phyloP scores from a whole-genome alignment of 768 basidiomycete species.

The Crepidotus variabilis region DNA sequence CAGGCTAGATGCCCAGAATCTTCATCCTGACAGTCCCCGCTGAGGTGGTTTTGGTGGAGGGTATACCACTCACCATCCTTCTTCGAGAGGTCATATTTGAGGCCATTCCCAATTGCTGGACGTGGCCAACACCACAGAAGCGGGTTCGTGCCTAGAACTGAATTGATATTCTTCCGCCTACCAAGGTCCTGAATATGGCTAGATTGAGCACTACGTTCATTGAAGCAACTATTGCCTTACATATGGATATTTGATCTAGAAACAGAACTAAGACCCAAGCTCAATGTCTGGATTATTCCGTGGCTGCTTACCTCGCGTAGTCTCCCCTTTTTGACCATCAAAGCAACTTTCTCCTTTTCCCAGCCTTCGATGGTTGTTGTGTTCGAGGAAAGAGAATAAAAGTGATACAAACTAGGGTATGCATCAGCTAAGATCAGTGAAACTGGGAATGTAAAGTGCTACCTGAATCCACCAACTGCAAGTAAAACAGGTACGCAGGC shows the following conservation, averaged over 20 bases:
- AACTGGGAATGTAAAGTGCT: conserved; percentile 6
- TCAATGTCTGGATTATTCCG: not conserved
- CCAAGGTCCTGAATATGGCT: conserved; percentile 68
- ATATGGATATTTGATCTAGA: conserved; percentile 88
- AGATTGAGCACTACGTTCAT: conserved; percentile 8
- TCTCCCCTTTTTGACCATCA: conserved; percentile 79
- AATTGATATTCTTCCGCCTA: conserved; percentile 61
- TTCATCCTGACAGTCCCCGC: not conserved
- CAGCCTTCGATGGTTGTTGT: conserved; percentile 95
- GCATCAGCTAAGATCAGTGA: conserved; percentile 1
- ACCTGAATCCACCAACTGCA: conserved; percentile 91
- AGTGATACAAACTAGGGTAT: conserved; percentile 74
- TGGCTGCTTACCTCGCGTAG: conserved; percentile 60
- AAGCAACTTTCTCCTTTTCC: conserved; percentile 96
- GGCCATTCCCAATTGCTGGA: conserved; percentile 60
- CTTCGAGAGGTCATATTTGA: conserved; percentile 70
- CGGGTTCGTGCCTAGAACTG: conserved; percentile 73
- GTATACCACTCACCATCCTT: conserved; percentile 71
- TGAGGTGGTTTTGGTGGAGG: conserved; percentile 7
- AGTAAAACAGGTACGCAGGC: conserved; percentile 83
- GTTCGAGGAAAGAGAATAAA: conserved; percentile 72
- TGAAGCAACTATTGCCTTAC: conserved; percentile 40
- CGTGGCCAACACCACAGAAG: conserved; percentile 86
- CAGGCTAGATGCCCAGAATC: conserved; percentile 16
- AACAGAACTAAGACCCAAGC: conserved; percentile 1